These are phyloP conservation scores for Secale cereale DNA, from an alignment of 176 grass and related monocot species.

Conservation along the genomic window DNA sequence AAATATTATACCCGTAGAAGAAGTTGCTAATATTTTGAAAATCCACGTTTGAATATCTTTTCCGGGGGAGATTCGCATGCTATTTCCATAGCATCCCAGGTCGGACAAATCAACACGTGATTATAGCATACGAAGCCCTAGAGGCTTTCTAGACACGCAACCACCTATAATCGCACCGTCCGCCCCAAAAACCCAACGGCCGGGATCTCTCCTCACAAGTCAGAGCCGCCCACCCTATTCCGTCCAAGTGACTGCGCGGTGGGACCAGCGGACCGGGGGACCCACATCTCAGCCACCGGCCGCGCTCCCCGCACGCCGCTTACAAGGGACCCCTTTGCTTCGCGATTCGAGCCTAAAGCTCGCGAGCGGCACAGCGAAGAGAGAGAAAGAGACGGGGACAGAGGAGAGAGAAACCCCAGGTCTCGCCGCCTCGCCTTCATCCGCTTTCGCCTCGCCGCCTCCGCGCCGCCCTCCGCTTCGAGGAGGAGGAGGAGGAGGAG, in stretches of 20 bases:
- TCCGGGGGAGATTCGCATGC: not conserved
- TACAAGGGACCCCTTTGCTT: conserved; percentile 16
- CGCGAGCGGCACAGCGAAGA: conserved; percentile 25
- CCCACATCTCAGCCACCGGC: conserved; percentile 1
- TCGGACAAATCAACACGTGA: conserved; percentile 7
- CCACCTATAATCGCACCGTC: conserved; percentile 8
- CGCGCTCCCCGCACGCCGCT: not conserved
- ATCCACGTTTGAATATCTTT: not conserved
- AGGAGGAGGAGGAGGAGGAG: conserved; percentile 8
- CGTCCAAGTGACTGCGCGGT: not conserved
- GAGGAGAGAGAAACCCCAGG: conserved; percentile 25
- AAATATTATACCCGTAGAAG: no score
- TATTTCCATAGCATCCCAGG: not conserved
- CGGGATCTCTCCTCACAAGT: conserved; percentile 2
- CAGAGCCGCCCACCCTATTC: not conserved
- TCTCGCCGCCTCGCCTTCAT: not conserved
- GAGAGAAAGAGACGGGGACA: not conserved
- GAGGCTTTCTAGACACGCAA: not conserved
- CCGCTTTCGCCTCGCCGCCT: conserved; percentile 17
- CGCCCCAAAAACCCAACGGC: conserved; percentile 33
- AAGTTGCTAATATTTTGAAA: not conserved
- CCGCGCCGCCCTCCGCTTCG: conserved; percentile 23
- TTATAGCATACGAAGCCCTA: conserved; percentile 2
- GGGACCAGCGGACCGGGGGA: accelerated
- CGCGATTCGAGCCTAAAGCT: conserved; percentile 26